These are phyloP conservation scores for Closterium sp. DNA, from an alignment of 139 green algal species.

Conservation along the genomic window DNA sequence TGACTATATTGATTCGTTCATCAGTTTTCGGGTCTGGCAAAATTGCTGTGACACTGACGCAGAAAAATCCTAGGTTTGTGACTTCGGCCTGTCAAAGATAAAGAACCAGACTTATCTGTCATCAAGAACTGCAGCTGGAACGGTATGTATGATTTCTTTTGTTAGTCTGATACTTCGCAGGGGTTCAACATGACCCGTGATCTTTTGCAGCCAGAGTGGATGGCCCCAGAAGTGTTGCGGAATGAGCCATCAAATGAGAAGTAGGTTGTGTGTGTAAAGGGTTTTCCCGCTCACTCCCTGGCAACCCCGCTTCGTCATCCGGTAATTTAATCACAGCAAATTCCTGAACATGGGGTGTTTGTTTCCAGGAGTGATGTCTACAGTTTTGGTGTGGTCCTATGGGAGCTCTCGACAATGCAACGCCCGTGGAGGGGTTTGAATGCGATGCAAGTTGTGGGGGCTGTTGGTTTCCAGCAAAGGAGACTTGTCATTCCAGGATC, in stretches of 20 bases:
- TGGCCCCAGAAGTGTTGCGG: conserved; percentile 68
- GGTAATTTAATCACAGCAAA: too few species aligned
- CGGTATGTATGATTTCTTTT: conserved; percentile 34
- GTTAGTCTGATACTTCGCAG: background rate
- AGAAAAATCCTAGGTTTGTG: conserved; percentile 52
- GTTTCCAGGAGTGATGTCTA: conserved; percentile 69
- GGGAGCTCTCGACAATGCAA: conserved; percentile 79
- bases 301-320: too few species aligned
- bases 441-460: conserved; percentile 80
- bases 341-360: background rate
- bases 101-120: conserved; percentile 56
- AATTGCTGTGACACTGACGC: background rate
- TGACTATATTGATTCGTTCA: background rate
- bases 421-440: conserved; percentile 82
- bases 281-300: too few species aligned
- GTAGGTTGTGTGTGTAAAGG: conserved; percentile 29
- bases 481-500: conserved; percentile 68
- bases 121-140: conserved; percentile 65
- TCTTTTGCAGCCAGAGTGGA: conserved; percentile 78
- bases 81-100: conserved; percentile 44
- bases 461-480: conserved; percentile 76
- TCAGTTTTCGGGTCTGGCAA: background rate
- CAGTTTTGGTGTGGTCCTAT: conserved; percentile 85
- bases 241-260: conserved; percentile 78
- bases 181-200: background rate